Percentiles rank a stretch among this genome's conserved stretches.
Conservation (phyloP, 2,329 filamentous ascomycete species). For the Chaetomium olivaceum region DNA sequence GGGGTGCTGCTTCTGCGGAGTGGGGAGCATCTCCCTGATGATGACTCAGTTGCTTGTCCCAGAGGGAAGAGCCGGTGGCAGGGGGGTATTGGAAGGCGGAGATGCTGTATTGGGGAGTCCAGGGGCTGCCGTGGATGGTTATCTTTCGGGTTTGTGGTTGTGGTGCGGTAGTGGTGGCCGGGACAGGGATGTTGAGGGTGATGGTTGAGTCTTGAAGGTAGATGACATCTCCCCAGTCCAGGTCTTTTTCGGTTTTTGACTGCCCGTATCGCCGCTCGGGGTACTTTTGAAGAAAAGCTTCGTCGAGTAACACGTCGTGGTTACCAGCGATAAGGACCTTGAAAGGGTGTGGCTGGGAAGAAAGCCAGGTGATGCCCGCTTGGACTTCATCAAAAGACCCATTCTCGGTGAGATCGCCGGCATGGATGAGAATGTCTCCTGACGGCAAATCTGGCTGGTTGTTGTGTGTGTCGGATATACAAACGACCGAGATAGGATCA, state of each 20-base stretch:
- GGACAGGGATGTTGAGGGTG: slow-evolving; percentile 29
- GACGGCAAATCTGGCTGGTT: slow-evolving; percentile 35
- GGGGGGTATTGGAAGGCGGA: slow-evolving; percentile 44
- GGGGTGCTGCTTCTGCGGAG: background rate
- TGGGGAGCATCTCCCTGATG: background rate
- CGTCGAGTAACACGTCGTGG: slow-evolving; percentile 13
- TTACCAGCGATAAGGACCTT: slow-evolving; percentile 52
- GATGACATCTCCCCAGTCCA: slow-evolving; percentile 12
- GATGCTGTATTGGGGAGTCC: slow-evolving; percentile 38
- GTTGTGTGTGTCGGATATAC: slow-evolving; percentile 17
- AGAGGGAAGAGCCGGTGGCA: background rate
- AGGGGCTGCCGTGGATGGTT: slow-evolving; percentile 41
- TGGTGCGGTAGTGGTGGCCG: background rate
- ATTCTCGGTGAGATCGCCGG: slow-evolving; percentile 50
- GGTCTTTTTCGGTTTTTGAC: background rate
- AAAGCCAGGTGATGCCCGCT: slow-evolving; percentile 45
- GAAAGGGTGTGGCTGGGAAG: slow-evolving; percentile 41
- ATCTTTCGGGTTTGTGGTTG: slow-evolving; percentile 24
- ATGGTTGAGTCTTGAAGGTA: slow-evolving; percentile 39
- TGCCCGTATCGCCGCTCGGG: slow-evolving; percentile 7
- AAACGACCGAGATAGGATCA: slow-evolving; percentile 4
- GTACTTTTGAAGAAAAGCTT: background rate
- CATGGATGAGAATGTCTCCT: slow-evolving; percentile 50
- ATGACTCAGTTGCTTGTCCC: background rate
- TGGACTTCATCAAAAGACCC: slow-evolving; percentile 38